These are phyloP conservation scores for Dryas alaskensis DNA, from an alignment of 306 rosid genomes.

Conservation along the genomic window DNA sequence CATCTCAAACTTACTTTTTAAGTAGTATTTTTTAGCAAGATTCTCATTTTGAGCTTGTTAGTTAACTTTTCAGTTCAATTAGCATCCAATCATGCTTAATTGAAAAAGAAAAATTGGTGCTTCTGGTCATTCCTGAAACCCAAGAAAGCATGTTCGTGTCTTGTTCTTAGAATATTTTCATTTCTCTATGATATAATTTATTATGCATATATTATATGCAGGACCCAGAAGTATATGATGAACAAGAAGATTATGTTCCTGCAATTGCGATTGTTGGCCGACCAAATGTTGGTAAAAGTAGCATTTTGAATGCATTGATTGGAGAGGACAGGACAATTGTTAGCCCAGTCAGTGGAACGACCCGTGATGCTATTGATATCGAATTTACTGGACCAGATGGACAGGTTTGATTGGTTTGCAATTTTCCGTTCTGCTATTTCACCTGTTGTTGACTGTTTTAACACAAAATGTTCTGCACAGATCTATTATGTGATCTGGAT, in stretches of 20 bases:
- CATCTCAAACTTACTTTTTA: not conserved
- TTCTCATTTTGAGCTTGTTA: not conserved
- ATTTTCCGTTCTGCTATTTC: not conserved
- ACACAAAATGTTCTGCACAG: not conserved
- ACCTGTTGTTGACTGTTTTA: not conserved
- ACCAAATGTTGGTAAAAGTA: conserved; percentile 99
- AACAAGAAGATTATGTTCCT: conserved; percentile 79
- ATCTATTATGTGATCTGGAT: not conserved
- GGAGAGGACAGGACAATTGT: conserved; percentile 96
- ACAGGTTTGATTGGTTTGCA: conserved; percentile 61
- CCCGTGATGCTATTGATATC: conserved; percentile 99
- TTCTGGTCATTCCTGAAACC: not conserved
- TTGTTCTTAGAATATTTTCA: not conserved
- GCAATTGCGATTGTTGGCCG: conserved; percentile 95
- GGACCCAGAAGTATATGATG: conserved; percentile 45
- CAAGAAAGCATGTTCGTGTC: not conserved
- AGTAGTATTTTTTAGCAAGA: not conserved
- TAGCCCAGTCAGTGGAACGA: conserved; percentile 98
- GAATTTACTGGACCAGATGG: conserved; percentile 85
- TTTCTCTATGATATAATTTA: conserved; percentile 14
- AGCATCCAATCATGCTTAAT: not conserved
- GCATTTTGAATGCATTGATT: conserved; percentile 93
- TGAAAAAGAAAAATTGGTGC: not conserved
- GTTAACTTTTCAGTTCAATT: not conserved
- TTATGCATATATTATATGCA: conserved; percentile 25